Evolutionary conservation across 345 rosid species (phyloP), one percentile per base, ranked within the genome.

Genomic region (sweet orange (Citrus sinensis)): DNA sequence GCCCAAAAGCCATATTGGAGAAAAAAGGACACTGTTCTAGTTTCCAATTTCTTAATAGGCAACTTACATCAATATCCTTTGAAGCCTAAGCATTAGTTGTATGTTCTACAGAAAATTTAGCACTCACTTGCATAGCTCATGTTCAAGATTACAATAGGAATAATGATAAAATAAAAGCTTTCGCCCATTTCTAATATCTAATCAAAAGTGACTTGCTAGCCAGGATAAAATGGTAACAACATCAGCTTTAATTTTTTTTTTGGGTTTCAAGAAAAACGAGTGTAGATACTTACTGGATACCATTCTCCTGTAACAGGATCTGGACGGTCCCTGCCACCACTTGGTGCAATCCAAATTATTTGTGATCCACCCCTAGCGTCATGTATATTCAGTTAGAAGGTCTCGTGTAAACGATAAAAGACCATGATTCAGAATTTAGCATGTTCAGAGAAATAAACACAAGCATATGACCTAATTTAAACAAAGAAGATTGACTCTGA

Each of bases 281-380:
- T 39, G 46, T 14, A 76, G 20, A 77, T 74, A 87, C 97, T 87
- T 85, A 96, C 98, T 37, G 98, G 98, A 86, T 68, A 75, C 94
- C 97, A 93, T 82, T 92, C 97, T 83, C 84, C 89, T 25, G 98
- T 90, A 55, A 72, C 78, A 78, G 93, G 89, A 90, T 96, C 88
- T 22, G 98, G 99, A 22, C 98, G 98, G 83, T 96, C 99, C 78
- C 98, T 91, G 73, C 99, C 99, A 78, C 99, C 99, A 70, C 98
- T 96, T 74, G 99, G 98, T 56, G 99, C 93, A 80, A 96, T 93
- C 99, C 99, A 96, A 67, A 96, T 83, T 75, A 93, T 66, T 73
- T 88, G 90, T 37, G 97, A 91, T 39, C 98, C 99, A 82, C 89
- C 88, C 94, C 98, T 95, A 83, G 54, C 71, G 32, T 64, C 42